A percentile compares a stretch with the other conserved stretches of the same genome.
Conservation (phyloP, 2,329 filamentous ascomycete species). For the Alternaria sp. region DNA sequence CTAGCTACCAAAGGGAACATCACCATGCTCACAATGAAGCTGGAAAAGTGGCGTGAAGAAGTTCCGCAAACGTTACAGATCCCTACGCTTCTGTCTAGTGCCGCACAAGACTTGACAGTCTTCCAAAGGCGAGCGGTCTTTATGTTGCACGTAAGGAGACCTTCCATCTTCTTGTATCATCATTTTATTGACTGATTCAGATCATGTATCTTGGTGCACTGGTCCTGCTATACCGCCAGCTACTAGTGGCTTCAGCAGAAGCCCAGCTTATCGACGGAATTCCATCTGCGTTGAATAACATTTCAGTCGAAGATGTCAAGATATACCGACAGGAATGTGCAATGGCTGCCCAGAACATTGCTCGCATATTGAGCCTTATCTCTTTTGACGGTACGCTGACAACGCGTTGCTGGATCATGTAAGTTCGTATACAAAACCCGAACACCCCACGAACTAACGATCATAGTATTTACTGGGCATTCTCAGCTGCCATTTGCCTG, state of each 20-base stretch:
- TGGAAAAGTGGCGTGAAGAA: slow-evolving; percentile 43
- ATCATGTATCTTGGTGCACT: slow-evolving; percentile 49
- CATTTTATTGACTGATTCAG: slow-evolving; percentile 16
- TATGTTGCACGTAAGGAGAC: slow-evolving; percentile 44
- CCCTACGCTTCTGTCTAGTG: slow-evolving; percentile 33
- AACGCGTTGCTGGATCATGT: slow-evolving; percentile 46
- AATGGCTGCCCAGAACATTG: slow-evolving; percentile 44
- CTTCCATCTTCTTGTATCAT: neutral
- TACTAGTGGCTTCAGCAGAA: slow-evolving; percentile 43
- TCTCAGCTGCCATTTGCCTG: slow-evolving; percentile 43
- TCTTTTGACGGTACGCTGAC: slow-evolving; percentile 44
- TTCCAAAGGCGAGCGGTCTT: slow-evolving; percentile 45
- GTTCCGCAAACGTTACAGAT: slow-evolving; percentile 43
- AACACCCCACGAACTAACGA: neutral
- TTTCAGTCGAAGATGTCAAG: slow-evolving; percentile 35
- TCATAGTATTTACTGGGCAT: slow-evolving; percentile 46
- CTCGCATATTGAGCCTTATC: slow-evolving; percentile 43
- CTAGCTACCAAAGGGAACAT: slow-evolving; percentile 39
- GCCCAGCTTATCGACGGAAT: slow-evolving; percentile 36
- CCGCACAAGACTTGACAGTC: slow-evolving; percentile 30
- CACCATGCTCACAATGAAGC: slow-evolving; percentile 34
- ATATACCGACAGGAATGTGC: slow-evolving; percentile 41
- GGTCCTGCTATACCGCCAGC: slow-evolving; percentile 44
- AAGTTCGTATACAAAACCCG: neutral
- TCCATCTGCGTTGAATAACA: slow-evolving; percentile 29